A percentile compares a stretch with the other conserved stretches of the same genome.
Evolutionary conservation across 495 filamentous ascomycete genomes (phyloP).

Genomic region (Sabuloglossum arenarium): DNA sequence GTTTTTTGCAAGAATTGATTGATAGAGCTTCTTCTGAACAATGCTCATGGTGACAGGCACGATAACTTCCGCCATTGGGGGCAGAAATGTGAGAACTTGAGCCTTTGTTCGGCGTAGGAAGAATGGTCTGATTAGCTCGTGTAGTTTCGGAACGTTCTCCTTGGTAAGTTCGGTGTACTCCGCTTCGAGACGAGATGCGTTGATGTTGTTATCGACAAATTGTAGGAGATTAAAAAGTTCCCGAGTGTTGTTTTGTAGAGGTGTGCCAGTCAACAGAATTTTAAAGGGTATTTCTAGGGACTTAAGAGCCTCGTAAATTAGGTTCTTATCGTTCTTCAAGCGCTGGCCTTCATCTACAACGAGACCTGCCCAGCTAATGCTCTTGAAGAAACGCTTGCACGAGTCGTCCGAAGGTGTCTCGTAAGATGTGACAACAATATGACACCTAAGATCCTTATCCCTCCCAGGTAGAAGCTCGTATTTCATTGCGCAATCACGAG

Average conservation of each 20-base stretch:
- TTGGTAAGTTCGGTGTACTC: constrained; percentile 53
- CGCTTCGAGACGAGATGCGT: constrained; percentile 51
- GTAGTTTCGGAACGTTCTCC: constrained; percentile 61
- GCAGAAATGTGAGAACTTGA: constrained; percentile 72
- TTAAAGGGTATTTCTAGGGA: constrained; percentile 57
- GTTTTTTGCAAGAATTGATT: constrained; percentile 78
- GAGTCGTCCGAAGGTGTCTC: constrained; percentile 57
- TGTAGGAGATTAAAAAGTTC: constrained; percentile 92
- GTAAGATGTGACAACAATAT: constrained; percentile 89
- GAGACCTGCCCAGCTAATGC: constrained; percentile 64
- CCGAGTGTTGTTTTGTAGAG: constrained; percentile 83
- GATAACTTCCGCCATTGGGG: constrained; percentile 85
- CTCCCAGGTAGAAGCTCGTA: constrained; percentile 69
- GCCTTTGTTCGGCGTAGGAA: constrained; percentile 72
- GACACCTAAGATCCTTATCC: constrained; percentile 43
- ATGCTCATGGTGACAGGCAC: constrained; percentile 81
- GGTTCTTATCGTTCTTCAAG: constrained; percentile 77
- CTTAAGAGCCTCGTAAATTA: constrained; percentile 53
- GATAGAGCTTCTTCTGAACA: constrained; percentile 85
- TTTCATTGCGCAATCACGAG: constrained; percentile 43
- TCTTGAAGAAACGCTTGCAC: constrained; percentile 36
- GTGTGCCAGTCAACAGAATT: constrained; percentile 71
- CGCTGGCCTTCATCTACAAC: constrained; percentile 94
- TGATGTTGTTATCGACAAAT: constrained; percentile 53
- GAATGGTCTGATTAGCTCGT: constrained; percentile 68